A percentile compares a stretch with the other conserved stretches of the same genome.
Evolutionary conservation across 116 monocot species (phyloP).

Genomic region (Phalaenopsis hybrid): DNA sequence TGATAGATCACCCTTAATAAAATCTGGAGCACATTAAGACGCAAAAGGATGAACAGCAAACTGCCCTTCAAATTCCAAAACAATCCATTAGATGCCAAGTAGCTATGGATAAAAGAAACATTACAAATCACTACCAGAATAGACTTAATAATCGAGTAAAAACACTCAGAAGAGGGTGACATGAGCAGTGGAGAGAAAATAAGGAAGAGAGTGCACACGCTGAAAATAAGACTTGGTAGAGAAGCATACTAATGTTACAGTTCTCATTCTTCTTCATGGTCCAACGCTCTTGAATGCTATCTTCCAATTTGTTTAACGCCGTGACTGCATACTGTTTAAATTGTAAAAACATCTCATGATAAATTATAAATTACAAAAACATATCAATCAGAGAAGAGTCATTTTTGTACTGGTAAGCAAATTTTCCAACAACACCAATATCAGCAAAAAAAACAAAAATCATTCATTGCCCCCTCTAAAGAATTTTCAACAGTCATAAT

Average conservation of each 20-base stretch:
- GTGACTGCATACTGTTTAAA: constrained; percentile 67
- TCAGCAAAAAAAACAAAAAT: too few relatives aligned
- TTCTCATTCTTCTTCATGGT: constrained; percentile 63
- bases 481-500: too few relatives aligned
- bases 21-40: background rate
- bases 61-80: constrained; percentile 2
- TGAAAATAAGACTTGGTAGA: constrained; percentile 2
- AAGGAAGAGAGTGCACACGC: background rate
- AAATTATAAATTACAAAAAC: background rate
- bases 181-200: background rate
- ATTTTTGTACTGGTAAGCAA: too few relatives aligned
- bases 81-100: background rate
- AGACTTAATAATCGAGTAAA: background rate
- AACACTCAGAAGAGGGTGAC: background rate
- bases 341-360: background rate
- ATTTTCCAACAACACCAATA: too few relatives aligned
- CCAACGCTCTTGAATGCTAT: constrained; percentile 84
- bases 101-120: background rate
- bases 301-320: constrained; percentile 82
- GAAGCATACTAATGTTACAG: constrained; percentile 45
- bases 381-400: background rate
- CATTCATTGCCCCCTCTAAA: too few relatives aligned
- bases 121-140: background rate
- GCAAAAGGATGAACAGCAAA: background rate
- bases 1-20: background rate